Evolutionary conservation across 306 rosid genomes (phyloP).

Genomic region (Prunus mira): DNA sequence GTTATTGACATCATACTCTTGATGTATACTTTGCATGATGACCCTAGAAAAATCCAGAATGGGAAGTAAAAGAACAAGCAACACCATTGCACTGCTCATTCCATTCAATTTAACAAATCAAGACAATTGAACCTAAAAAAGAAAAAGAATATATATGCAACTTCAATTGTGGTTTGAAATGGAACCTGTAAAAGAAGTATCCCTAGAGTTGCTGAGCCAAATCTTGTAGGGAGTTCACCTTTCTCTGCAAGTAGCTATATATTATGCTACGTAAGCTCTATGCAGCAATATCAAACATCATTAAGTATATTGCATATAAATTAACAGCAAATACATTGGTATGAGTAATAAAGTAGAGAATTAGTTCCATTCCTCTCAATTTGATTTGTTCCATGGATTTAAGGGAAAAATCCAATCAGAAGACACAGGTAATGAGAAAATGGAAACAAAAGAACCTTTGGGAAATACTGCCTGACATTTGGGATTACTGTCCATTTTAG

Average conservation of each 20-base stretch:
- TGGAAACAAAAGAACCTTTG: background rate
- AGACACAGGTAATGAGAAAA: background rate
- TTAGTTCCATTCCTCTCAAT: background rate
- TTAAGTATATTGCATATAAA: conserved; percentile 16
- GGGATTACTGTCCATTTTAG: background rate
- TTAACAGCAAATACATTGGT: background rate
- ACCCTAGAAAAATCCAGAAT: conserved; percentile 33
- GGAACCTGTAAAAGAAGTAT: conserved; percentile 93
- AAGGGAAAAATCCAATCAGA: background rate
- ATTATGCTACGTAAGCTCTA: conserved; percentile 34
- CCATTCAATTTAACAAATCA: conserved; percentile 21
- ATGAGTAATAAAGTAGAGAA: background rate
- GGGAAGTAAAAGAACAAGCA: conserved; percentile 21
- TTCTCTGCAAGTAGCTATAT: conserved; percentile 96
- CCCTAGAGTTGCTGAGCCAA: conserved; percentile 97
- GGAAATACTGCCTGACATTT: background rate
- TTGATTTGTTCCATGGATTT: background rate
- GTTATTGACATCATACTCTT: conserved; percentile 27
- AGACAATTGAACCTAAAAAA: conserved; percentile 15
- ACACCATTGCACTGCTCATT: conserved; percentile 1
- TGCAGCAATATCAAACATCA: conserved; percentile 26
- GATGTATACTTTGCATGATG: background rate
- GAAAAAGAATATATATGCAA: background rate
- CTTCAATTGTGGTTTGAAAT: background rate
- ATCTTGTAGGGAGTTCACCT: conserved; percentile 98